Percentiles rank a stretch among this genome's conserved stretches.
Conservation (phyloP, 1,284 basidiomycete species). For the Malassezia sp. region DNA sequence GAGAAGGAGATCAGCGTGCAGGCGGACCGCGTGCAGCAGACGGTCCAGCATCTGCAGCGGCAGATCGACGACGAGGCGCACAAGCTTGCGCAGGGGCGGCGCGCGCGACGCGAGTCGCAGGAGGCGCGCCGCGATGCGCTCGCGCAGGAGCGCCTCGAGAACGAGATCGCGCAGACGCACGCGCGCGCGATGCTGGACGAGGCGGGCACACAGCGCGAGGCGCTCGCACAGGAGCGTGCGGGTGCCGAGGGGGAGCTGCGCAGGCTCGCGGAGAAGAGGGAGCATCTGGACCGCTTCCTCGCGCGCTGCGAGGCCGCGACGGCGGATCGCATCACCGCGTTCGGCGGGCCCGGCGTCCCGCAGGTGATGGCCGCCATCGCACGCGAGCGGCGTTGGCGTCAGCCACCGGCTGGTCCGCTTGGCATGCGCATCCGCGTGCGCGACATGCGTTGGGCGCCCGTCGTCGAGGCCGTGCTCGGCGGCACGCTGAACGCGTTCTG, state of each 20-base stretch:
- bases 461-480: constrained; percentile 61
- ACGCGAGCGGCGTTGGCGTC: constrained; percentile 50
- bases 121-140: constrained; percentile 19
- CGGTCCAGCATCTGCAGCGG: constrained; percentile 52
- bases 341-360: constrained; percentile 31
- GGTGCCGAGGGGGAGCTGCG: constrained; percentile 18
- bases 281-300: constrained; percentile 13
- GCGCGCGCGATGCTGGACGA: constrained; percentile 2
- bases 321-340: constrained; percentile 29
- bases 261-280: constrained; percentile 17
- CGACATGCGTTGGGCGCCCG: constrained; percentile 59
- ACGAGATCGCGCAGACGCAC: constrained; percentile 7
- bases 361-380: constrained; percentile 47
- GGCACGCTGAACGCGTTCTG: constrained; percentile 61
- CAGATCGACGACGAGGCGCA: constrained; percentile 51
- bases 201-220: constrained; percentile 1
- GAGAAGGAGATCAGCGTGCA: constrained; percentile 25
- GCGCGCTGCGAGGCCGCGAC: constrained; percentile 8
- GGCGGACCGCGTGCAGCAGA: constrained; percentile 24
- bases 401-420: constrained; percentile 53
- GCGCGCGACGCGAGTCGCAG: constrained; percentile 19
- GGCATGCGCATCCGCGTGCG: constrained; percentile 76
- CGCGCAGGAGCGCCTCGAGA: constrained; percentile 4
- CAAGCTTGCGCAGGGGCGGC: constrained; percentile 36
- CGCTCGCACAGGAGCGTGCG: constrained; percentile 7